phyloP scores from a whole-genome alignment of 371 early-diverging fungal genomes.

The Rhizopus arrhizus region DNA sequence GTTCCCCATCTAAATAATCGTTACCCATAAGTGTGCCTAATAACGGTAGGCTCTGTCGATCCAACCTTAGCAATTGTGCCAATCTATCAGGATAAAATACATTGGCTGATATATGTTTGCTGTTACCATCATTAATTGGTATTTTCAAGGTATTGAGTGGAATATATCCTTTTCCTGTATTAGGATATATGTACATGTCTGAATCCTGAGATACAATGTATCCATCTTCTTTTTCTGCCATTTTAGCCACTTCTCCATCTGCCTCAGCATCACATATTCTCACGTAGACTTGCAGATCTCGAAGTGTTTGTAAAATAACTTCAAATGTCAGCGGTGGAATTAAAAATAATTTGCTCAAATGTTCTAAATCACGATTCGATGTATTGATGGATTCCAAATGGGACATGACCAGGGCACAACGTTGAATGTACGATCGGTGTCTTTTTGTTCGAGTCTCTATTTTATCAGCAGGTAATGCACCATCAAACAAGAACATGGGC shows the following conservation, averaged over 20 bases:
- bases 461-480: constrained; percentile 57
- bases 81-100: constrained; percentile 50
- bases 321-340: constrained; percentile 61
- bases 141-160: constrained; percentile 50
- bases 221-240: constrained; percentile 46
- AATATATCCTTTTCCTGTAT: constrained; percentile 56
- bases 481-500: constrained; percentile 58
- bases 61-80: constrained; percentile 41
- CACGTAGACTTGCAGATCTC: constrained; percentile 32
- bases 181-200: constrained; percentile 61
- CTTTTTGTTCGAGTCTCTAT: constrained; percentile 52
- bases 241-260: constrained; percentile 50
- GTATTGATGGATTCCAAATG: constrained; percentile 22
- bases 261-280: constrained; percentile 57
- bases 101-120: constrained; percentile 28
- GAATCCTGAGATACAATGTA: constrained; percentile 64
- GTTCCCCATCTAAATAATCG: constrained; percentile 46
- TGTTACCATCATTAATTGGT: constrained; percentile 19
- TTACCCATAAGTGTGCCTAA: constrained; percentile 62
- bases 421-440: constrained; percentile 54
- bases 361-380: not conserved
- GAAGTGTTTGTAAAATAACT: constrained; percentile 47
- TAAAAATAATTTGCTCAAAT: constrained; percentile 33
- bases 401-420: constrained; percentile 16
- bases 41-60: constrained; percentile 40